Base-by-base conservation (phyloP, 352 stramenopile species). In the Phytophthora idaei region DNA sequence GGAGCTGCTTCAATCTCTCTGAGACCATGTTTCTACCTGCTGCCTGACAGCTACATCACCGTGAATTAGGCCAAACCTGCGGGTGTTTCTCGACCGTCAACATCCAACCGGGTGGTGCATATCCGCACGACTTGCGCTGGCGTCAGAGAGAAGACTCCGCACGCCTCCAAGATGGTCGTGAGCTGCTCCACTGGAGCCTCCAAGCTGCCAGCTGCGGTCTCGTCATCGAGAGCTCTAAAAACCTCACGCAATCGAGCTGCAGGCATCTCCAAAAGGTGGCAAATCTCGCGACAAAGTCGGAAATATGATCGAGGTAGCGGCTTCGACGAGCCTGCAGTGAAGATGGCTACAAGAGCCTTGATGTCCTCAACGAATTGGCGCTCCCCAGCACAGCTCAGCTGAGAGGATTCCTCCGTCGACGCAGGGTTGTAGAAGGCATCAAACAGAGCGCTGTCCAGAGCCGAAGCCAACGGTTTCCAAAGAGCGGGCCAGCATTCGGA, bases 151-250 rank as follows among this genome's bases (percentile, higher is more conserved):
- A 78, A 73, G 37, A 91, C 76, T 31, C 71, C 71, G 44, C 85
- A 88, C 7, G 81, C 81, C 46, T 93, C 85, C 6, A 93, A 74
- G 48, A 93, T 90, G 15, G 79, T 91, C 45, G 77, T 85, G 64
- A 91, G 62, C 59, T 91, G 85, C 58, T 90, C 83, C 41, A 86
- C 71, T 8, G 31, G 51, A 42, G 47, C 57, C 21, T 57, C 37
- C 46, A 5, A n/a, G 10, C 12, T 45, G 9, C 56, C 60, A 37
- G 8, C 29, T 44, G 41, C 17, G 10, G 53, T 46, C 31, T 70
- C 54, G 70, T 77, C 69, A 21, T 75, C 63, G 29, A 93, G 39
- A 15, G 75, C 81, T 32, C 79, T 78, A 34, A 44, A 66, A 44
- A 93, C 47, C n/a, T 88, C 85, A 9, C 27, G 51, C 12, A 85